phyloP scores from a whole-genome alignment of 805 yeast genomes.

The Spathaspora girioi region DNA sequence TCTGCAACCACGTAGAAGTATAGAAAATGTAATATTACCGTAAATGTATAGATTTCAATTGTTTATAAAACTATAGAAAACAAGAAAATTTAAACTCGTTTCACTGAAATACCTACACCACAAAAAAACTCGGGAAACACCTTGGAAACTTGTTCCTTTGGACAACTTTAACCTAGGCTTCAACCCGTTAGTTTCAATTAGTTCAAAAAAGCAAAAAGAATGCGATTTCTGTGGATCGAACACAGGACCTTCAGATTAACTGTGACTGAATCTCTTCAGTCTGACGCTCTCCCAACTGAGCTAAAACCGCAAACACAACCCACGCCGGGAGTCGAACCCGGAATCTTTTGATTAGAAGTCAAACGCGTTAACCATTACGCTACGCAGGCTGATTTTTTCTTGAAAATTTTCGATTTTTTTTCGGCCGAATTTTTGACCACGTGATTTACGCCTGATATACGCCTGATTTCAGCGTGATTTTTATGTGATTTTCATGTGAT shows the following conservation, averaged over 20 bases:
- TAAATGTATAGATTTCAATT: not conserved
- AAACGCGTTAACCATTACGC: slow-evolving; percentile 68
- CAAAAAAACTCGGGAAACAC: not conserved
- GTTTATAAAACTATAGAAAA: not conserved
- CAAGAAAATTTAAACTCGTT: too few relatives aligned
- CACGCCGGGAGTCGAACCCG: slow-evolving; percentile 60
- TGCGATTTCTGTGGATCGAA: slow-evolving; percentile 81
- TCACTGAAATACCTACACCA: too few relatives aligned
- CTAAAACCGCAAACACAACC: slow-evolving; percentile 33
- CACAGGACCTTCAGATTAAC: slow-evolving; percentile 80
- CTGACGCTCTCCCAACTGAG: slow-evolving; percentile 41
- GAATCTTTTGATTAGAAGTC: slow-evolving; percentile 65
- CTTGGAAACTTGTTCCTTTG: not conserved
- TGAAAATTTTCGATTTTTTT: not conserved
- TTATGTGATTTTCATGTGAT: too few relatives aligned
- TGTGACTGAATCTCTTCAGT: slow-evolving; percentile 22
- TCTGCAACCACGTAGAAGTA: slow-evolving; percentile 45
- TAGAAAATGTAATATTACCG: slow-evolving; percentile 8
- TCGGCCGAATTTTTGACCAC: not conserved
- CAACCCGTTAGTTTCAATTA: not conserved
- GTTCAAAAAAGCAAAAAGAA: slow-evolving; percentile 14
- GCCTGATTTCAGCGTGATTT: too few relatives aligned
- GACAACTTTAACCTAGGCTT: not conserved
- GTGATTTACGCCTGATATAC: not conserved
- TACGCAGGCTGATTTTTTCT: slow-evolving; percentile 41